Evolutionary conservation across 805 yeast genomes (phyloP), one percentile per base, ranked within the genome.

Genomic region (Schwanniomyces occidentalis): DNA sequence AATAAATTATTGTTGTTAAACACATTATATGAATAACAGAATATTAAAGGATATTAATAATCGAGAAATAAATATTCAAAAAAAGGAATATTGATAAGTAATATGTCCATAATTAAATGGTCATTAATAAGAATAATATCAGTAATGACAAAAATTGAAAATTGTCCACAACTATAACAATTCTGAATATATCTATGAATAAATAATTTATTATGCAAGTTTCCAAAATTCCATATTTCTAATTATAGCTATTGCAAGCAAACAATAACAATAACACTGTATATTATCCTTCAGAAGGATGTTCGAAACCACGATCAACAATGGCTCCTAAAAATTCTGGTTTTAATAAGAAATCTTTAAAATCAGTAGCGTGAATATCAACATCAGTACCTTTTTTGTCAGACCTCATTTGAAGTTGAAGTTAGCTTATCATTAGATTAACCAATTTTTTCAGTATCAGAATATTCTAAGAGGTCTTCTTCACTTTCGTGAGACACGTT

Each of bases 241-340:
- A n/a, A n/a, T n/a, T n/a, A n/a, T n/a, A n/a, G n/a, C n/a, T n/a
- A n/a, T n/a, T n/a, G n/a, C n/a, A n/a, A n/a, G n/a, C 17, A 27
- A 17, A 16, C 17, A 27, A 17, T 22, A 27, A n/a, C n/a, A n/a
- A n/a, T n/a, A n/a, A 17, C 30, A 17, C 17, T 16, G 29, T 22
- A 56, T 63, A 82, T 93, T 78, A 71, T 85, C 93, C 95, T 83
- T 91, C 99, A 48, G 96, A 88, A 48, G 99, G 99, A 73, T 91
- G 99, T 75, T 91, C 99, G 63, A 91, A 91, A 75, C 99, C 99
- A 75, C 97, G 89, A 70, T 91, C 99, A 50, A 90, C 95, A 61
- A 91, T 91, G 47, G 99, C 99, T 71, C 99, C 84, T 56, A 91
- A 76, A 51, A 91, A 77, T 72, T 93, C 99, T 20, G 98, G 97